Evolutionary conservation across 2,329 filamentous ascomycete species (phyloP).

Genomic region (Chaetothyriales sp.): DNA sequence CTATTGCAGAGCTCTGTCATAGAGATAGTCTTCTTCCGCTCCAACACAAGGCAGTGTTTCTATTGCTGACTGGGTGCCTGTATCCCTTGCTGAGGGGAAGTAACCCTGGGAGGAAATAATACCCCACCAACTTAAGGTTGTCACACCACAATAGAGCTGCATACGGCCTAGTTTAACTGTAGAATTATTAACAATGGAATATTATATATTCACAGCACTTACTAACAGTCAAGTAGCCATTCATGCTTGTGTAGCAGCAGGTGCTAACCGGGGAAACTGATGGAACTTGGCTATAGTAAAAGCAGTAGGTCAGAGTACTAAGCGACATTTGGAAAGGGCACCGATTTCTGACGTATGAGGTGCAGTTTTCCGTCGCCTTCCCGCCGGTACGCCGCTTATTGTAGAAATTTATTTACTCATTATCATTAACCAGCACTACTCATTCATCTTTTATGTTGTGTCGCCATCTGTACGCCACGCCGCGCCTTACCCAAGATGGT

Average conservation of each 20-base stretch:
- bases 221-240: constrained; percentile 14
- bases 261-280: constrained; percentile 16
- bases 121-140: constrained; percentile 35
- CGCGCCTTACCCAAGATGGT: constrained; percentile 40
- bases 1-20: constrained; percentile 15
- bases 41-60: constrained; percentile 6
- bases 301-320: no score
- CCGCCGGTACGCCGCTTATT: no score
- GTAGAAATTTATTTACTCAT: no score
- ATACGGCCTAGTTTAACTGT: constrained; percentile 2
- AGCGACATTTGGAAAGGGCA: no score
- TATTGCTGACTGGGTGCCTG: constrained; percentile 33
- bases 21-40: constrained; percentile 16
- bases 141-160: constrained; percentile 4
- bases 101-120: constrained; percentile 57
- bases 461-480: background rate
- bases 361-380: no score
- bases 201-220: constrained; percentile 8
- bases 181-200: constrained; percentile 5
- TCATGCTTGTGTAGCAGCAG: constrained; percentile 18
- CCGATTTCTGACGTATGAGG: no score
- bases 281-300: no score
- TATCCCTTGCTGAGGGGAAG: constrained; percentile 58
- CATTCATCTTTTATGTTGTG: no score
- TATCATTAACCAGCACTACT: no score